Conservation (phyloP, 345 rosid genomes). For the Eucalyptus sp. region DNA sequence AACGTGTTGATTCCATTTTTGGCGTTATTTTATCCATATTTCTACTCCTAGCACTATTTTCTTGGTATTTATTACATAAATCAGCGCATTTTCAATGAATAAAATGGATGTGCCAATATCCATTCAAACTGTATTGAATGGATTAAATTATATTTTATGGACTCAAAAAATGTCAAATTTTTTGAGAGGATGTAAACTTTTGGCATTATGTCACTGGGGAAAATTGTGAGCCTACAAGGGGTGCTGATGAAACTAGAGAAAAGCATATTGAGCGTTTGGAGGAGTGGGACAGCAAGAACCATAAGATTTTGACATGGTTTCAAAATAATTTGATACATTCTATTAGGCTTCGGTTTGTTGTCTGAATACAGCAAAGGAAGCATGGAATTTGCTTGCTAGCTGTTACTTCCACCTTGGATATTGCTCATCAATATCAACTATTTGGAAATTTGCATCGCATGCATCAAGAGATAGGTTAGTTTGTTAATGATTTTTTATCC, state of each 20-base stretch:
- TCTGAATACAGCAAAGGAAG: background rate
- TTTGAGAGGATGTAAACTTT: accelerated
- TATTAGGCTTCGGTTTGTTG: background rate
- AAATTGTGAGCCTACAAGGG: accelerated
- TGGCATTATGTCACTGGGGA: background rate
- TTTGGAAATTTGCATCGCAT: background rate
- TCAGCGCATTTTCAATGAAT: accelerated
- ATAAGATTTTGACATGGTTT: background rate
- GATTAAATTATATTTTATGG: background rate
- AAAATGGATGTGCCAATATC: background rate
- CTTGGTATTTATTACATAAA: background rate
- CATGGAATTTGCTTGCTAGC: background rate
- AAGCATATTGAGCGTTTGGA: background rate
- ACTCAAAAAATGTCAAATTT: background rate
- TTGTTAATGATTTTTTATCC: background rate
- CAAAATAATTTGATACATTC: accelerated
- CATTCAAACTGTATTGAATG: background rate
- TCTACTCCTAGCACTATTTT: background rate
- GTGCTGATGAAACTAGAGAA: background rate
- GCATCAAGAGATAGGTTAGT: background rate
- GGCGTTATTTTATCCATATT: accelerated
- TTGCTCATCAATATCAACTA: background rate
- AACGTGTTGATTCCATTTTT: background rate
- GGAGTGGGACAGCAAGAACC: background rate
- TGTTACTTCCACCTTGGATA: background rate